Percentiles rank a stretch among this genome's conserved stretches.
These are phyloP conservation scores for Colletotrichum scovillei DNA, from an alignment of 2,329 filamentous ascomycete genomes.

Conservation along the genomic window DNA sequence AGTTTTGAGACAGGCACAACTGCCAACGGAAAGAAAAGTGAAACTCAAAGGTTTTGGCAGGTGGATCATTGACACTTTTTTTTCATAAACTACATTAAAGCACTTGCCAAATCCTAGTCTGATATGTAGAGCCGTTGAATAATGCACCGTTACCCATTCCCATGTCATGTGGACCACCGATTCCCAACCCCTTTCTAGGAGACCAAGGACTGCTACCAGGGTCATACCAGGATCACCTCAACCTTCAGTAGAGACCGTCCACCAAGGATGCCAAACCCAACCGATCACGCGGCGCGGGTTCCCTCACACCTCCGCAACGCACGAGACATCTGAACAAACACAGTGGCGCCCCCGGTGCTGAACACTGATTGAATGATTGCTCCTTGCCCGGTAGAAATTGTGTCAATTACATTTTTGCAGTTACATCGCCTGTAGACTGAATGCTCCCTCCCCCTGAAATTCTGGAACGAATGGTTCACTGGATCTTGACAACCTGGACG, in stretches of 20 bases:
- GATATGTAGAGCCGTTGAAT: conserved; percentile 1
- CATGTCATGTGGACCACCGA: background rate
- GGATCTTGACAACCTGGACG: conserved; percentile 24
- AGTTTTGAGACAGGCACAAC: background rate
- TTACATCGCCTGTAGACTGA: no score
- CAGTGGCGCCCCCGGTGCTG: background rate
- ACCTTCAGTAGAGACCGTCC: background rate
- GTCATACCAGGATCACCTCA: background rate
- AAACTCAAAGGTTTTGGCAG: background rate
- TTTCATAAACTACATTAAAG: conserved; percentile 10
- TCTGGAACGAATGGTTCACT: conserved; percentile 45
- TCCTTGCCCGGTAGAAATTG: background rate
- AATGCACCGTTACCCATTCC: conserved; percentile 13
- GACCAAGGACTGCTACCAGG: background rate
- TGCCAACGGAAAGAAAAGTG: background rate
- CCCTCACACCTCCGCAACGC: background rate
- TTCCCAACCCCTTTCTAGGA: background rate
- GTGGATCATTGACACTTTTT: background rate
- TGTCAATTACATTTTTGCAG: no score
- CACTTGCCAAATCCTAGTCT: conserved; percentile 17
- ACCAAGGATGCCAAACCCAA: background rate
- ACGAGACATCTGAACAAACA: background rate
- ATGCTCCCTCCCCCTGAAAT: conserved; percentile 13
- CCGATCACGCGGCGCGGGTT: background rate
- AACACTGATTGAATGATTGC: background rate